Percentiles rank a stretch among this genome's conserved stretches.
Evolutionary conservation across 1,139 yeast species (phyloP).

Genomic region (Candida sojae): DNA sequence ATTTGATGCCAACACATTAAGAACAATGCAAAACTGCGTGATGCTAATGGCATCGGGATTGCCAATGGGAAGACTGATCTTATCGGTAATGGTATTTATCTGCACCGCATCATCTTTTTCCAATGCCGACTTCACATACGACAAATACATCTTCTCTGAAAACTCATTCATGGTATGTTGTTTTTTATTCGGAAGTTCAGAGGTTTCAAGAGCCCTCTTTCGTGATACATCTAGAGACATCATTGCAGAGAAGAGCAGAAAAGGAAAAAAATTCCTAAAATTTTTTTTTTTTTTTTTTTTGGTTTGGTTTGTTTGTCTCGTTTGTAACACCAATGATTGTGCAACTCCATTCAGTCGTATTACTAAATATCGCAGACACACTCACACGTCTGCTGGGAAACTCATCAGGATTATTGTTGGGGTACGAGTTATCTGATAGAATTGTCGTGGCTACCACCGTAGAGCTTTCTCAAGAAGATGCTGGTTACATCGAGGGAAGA

Average conservation of each 20-base stretch:
- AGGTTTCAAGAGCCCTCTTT: conserved; percentile 21
- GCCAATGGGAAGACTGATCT: conserved; percentile 32
- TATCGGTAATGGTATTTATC: conserved; percentile 38
- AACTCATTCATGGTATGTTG: conserved; percentile 21
- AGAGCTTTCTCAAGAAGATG: conserved; percentile 26
- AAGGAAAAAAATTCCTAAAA: neutral
- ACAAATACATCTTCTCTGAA: conserved; percentile 59
- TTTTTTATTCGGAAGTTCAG: conserved; percentile 5
- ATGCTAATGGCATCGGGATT: conserved; percentile 39
- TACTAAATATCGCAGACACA: conserved; percentile 31
- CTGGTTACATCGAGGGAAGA: conserved; percentile 25
- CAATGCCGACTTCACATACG: conserved; percentile 68
- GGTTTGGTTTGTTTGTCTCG: neutral
- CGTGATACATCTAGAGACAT: conserved; percentile 31
- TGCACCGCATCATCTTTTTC: conserved; percentile 51
- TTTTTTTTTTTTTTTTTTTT: neutral
- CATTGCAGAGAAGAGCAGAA: conserved; percentile 17
- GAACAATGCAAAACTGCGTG: conserved; percentile 35
- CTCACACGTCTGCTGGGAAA: conserved; percentile 17
- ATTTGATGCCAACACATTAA: conserved; percentile 36
- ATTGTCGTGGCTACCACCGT: conserved; percentile 22
- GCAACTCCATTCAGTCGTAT: conserved; percentile 28
- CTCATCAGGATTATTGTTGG: conserved; percentile 31
- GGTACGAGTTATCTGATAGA: conserved; percentile 16
- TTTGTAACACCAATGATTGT: conserved; percentile 10